Evolutionary conservation across 306 rosid genomes (phyloP).

Genomic region (Prunus persica): DNA sequence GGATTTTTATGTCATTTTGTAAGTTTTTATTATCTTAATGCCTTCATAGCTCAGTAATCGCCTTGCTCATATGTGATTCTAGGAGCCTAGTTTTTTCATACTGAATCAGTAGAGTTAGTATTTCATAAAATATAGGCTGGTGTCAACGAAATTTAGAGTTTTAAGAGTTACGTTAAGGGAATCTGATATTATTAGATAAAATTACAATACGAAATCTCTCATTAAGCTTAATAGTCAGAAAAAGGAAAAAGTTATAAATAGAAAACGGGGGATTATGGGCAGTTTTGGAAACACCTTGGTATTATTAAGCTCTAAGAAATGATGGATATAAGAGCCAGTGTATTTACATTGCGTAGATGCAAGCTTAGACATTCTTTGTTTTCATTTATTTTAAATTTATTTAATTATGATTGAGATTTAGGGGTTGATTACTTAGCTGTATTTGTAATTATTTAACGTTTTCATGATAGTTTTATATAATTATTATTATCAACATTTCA

Average conservation of each 20-base stretch:
- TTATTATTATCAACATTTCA: too few relatives aligned
- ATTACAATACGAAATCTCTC: background rate
- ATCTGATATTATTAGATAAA: background rate
- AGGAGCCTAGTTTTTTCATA: background rate
- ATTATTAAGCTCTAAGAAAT: background rate
- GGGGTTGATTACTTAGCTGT: too few relatives aligned
- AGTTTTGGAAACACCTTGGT: background rate
- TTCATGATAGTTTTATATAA: too few relatives aligned
- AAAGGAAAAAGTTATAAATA: background rate
- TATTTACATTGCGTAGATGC: background rate
- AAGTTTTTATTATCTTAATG: slow-evolving; percentile 39
- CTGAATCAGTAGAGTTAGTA: background rate
- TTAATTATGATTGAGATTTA: too few relatives aligned
- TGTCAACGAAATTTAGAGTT: background rate
- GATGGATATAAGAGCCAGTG: background rate
- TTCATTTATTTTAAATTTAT: too few relatives aligned
- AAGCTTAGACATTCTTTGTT: too few relatives aligned
- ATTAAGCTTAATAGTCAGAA: background rate
- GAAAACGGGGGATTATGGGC: background rate
- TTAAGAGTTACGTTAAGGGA: background rate
- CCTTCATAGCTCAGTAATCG: background rate
- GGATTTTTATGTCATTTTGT: slow-evolving; percentile 83
- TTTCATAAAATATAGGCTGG: background rate
- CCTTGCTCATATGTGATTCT: background rate
- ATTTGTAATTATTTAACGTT: too few relatives aligned